phyloP scores from a whole-genome alignment of 768 basidiomycete genomes.

The Scleroderma citrinum region DNA sequence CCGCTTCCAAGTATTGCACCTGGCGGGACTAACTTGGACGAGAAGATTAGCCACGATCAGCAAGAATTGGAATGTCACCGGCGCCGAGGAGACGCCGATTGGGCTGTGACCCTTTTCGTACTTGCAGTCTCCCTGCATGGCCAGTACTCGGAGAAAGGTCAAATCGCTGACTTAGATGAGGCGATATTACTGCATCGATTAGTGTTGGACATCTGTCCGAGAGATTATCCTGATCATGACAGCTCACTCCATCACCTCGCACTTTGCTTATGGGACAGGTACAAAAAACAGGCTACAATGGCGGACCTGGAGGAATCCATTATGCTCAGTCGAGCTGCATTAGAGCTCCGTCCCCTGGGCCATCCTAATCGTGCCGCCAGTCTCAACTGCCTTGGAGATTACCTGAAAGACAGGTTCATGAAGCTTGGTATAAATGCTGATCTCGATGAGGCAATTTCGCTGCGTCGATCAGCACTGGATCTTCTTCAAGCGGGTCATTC shows the following conservation, averaged over 20 bases:
- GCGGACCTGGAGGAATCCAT: too few species aligned
- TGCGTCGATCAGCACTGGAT: background rate
- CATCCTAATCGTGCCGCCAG: too few species aligned
- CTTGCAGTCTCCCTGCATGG: background rate
- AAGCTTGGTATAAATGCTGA: background rate
- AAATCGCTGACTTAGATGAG: slow-evolving; percentile 12
- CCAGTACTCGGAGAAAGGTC: background rate
- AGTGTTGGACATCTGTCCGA: background rate
- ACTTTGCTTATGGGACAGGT: background rate
- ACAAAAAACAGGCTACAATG: too few species aligned
- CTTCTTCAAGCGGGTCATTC: background rate
- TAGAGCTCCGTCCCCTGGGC: background rate
- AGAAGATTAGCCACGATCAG: too few species aligned
- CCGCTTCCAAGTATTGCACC: too few species aligned
- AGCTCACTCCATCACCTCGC: background rate
- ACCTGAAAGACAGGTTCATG: background rate
- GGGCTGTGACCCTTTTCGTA: background rate
- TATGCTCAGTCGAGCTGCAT: too few species aligned
- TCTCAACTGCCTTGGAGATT: background rate
- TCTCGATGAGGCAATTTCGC: background rate
- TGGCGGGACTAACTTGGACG: too few species aligned
- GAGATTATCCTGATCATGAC: background rate
- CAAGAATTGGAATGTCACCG: too few species aligned
- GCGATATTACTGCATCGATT: background rate
- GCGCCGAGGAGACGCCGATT: background rate